These are phyloP conservation scores for Cadophora luteo-olivacea DNA, from an alignment of 2,329 filamentous ascomycete genomes.

Conservation along the genomic window DNA sequence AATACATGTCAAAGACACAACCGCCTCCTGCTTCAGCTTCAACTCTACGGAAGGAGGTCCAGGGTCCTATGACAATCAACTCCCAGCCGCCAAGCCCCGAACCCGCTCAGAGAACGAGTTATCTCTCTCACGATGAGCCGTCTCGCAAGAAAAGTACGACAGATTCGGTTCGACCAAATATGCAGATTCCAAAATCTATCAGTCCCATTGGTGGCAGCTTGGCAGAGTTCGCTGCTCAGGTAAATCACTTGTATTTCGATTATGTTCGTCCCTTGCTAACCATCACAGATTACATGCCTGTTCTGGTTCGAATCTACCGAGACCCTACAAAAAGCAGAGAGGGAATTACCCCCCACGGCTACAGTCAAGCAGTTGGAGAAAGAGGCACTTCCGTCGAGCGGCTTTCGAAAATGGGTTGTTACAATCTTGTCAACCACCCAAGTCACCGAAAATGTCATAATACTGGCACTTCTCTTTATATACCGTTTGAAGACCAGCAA, in stretches of 20 bases:
- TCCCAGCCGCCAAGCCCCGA: slow-evolving; percentile 36
- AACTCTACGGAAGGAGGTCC: slow-evolving; percentile 40
- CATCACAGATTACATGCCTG: slow-evolving; percentile 81
- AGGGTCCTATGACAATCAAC: slow-evolving; percentile 22
- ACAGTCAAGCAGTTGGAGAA: slow-evolving; percentile 63
- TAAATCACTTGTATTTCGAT: slow-evolving; percentile 48
- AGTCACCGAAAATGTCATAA: slow-evolving; percentile 93
- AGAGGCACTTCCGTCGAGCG: slow-evolving; percentile 77
- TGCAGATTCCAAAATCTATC: slow-evolving; percentile 79
- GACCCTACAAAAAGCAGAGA: slow-evolving; percentile 77
- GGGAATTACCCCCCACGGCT: slow-evolving; percentile 48
- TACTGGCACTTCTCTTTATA: slow-evolving; percentile 89
- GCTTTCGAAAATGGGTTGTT: slow-evolving; percentile 93
- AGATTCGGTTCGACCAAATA: slow-evolving; percentile 42
- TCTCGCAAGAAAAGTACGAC: slow-evolving; percentile 35
- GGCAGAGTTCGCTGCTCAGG: slow-evolving; percentile 83
- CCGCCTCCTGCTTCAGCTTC: slow-evolving; percentile 28
- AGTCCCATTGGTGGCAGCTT: slow-evolving; percentile 77
- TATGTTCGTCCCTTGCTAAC: slow-evolving; percentile 30
- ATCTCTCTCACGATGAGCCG: slow-evolving; percentile 31
- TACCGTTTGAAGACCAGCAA: slow-evolving; percentile 92
- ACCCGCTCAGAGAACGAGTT: slow-evolving; percentile 29
- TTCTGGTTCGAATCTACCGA: slow-evolving; percentile 96
- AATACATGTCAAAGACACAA: slow-evolving; percentile 33
- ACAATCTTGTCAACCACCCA: slow-evolving; percentile 92